Conservation (phyloP, 176 grass and related monocot species). For the Panicum miliaceum region DNA sequence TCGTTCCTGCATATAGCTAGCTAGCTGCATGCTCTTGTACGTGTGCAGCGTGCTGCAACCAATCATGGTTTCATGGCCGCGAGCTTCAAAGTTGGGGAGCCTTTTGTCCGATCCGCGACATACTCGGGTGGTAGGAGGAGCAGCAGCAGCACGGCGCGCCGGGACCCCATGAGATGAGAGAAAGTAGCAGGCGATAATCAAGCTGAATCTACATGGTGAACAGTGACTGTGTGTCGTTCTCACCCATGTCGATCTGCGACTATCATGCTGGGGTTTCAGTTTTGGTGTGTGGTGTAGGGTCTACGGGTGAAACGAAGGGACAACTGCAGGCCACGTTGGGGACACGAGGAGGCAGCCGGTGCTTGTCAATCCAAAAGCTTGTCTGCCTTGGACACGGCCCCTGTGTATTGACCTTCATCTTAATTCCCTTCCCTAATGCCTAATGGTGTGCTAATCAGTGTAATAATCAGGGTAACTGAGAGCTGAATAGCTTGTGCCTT, state of each 20-base stretch:
- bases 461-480: neutral
- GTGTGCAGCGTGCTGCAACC: neutral
- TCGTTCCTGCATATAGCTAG: too few relatives aligned
- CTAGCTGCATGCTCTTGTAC: neutral
- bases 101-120: too few relatives aligned
- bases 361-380: slow-evolving; percentile 33
- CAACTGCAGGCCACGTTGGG: slow-evolving; percentile 40
- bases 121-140: neutral
- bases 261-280: neutral
- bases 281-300: neutral
- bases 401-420: neutral
- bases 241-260: too few relatives aligned
- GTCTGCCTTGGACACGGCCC: slow-evolving; percentile 26
- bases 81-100: slow-evolving; percentile 2
- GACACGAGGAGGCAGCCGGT: slow-evolving; percentile 22
- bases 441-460: neutral
- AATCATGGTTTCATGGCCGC: slow-evolving; percentile 39
- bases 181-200: slow-evolving; percentile 20
- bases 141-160: slow-evolving; percentile 2
- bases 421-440: neutral
- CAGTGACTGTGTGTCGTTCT: too few relatives aligned
- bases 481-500: neutral
- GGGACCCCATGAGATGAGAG: neutral
- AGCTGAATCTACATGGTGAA: slow-evolving; percentile 7
- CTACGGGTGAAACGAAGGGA: slow-evolving; percentile 33